Evolutionary conservation across 148 eudicot species (phyloP).

Genomic region (Nyssa sinensis): DNA sequence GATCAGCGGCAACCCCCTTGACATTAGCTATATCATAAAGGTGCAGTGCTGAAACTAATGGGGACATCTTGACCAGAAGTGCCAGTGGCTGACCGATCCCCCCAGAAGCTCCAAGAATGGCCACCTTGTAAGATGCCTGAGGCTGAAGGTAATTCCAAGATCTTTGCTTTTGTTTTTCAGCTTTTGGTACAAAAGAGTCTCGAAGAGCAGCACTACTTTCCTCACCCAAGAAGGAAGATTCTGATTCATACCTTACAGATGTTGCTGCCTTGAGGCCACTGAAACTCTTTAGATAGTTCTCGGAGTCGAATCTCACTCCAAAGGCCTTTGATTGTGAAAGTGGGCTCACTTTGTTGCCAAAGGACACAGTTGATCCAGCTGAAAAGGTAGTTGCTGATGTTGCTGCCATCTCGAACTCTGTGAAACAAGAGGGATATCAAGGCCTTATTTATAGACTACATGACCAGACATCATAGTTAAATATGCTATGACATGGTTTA

Average conservation of each 20-base stretch:
- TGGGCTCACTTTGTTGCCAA: constrained; percentile 35
- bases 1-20: constrained; percentile 92
- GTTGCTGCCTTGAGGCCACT: constrained; percentile 49
- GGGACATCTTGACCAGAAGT: constrained; percentile 85
- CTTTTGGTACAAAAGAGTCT: constrained; percentile 23
- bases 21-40: constrained; percentile 91
- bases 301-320: constrained; percentile 31
- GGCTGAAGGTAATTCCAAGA: constrained; percentile 36
- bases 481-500: background rate
- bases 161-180: constrained; percentile 24
- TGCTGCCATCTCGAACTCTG: constrained; percentile 61
- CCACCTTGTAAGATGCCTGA: constrained; percentile 77
- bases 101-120: constrained; percentile 86
- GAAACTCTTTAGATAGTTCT: constrained; percentile 37
- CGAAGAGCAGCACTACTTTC: constrained; percentile 42
- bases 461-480: background rate
- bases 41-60: constrained; percentile 66
- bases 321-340: constrained; percentile 33
- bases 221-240: constrained; percentile 41
- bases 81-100: constrained; percentile 88
- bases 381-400: constrained; percentile 50
- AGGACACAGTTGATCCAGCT: constrained; percentile 35
- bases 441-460: background rate
- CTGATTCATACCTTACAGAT: constrained; percentile 36
- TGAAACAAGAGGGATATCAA: constrained; percentile 3